Evolutionary conservation across 2,329 filamentous ascomycete genomes (phyloP).

Genomic region (Sclerotinia spermophila): DNA sequence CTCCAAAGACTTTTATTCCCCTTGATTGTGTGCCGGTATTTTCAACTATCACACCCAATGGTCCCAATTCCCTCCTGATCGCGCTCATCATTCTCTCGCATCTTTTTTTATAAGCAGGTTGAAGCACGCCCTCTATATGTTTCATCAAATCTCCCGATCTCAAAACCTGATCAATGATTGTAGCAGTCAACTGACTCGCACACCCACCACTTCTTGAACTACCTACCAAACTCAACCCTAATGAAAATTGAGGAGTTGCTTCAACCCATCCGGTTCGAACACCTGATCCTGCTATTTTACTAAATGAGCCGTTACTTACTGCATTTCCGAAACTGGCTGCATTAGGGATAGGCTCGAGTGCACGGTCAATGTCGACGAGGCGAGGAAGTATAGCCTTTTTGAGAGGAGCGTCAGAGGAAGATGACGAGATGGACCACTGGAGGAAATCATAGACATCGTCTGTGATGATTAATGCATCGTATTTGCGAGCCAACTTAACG

Average conservation of each 20-base stretch:
- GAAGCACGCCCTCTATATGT: conserved; percentile 43
- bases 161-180: conserved; percentile 49
- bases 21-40: conserved; percentile 40
- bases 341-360: conserved; percentile 55
- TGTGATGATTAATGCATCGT: conserved; percentile 77
- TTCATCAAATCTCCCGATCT: conserved; percentile 42
- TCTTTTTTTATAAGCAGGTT: conserved; percentile 46
- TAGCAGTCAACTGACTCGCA: conserved; percentile 52
- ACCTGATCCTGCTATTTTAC: conserved; percentile 81
- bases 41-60: conserved; percentile 53
- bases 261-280: conserved; percentile 86
- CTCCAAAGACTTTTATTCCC: conserved; percentile 58
- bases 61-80: conserved; percentile 56
- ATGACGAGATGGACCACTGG: conserved; percentile 60
- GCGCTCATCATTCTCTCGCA: conserved; percentile 54
- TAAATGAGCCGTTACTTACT: conserved; percentile 84
- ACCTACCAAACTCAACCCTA: conserved; percentile 51
- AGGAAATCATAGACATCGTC: conserved; percentile 96
- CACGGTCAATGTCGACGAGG: conserved; percentile 73
- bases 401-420: conserved; percentile 15
- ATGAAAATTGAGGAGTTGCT: conserved; percentile 57
- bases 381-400: conserved; percentile 53
- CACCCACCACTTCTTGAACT: conserved; percentile 55
- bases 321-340: conserved; percentile 69
- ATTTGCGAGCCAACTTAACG: conserved; percentile 70